Percentiles rank a stretch among this genome's conserved stretches.
Evolutionary conservation across 495 filamentous ascomycete genomes (phyloP).

Genomic region (Xylaria acuta): DNA sequence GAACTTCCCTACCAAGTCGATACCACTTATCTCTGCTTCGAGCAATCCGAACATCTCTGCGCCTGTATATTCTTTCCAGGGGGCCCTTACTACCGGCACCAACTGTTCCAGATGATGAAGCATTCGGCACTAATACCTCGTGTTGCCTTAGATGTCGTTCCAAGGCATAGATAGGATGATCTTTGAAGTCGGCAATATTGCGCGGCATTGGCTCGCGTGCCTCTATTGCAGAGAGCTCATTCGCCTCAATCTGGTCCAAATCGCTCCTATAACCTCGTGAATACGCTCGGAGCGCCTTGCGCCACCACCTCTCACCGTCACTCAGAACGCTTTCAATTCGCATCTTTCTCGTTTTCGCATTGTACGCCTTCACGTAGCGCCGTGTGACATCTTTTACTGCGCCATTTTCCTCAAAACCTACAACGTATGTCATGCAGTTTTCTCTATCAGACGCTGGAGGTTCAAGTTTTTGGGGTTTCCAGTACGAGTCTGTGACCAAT

Average conservation of each 20-base stretch:
- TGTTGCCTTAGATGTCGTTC: slow-evolving; percentile 85
- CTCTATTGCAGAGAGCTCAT: slow-evolving; percentile 72
- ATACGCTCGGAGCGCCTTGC: slow-evolving; percentile 64
- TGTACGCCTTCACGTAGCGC: slow-evolving; percentile 80
- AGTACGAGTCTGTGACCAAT: slow-evolving; percentile 76
- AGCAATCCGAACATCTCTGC: slow-evolving; percentile 77
- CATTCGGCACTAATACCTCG: slow-evolving; percentile 76
- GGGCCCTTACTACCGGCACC: slow-evolving; percentile 64
- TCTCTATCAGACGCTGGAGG: slow-evolving; percentile 75
- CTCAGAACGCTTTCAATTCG: slow-evolving; percentile 70
- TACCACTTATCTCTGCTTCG: slow-evolving; percentile 87
- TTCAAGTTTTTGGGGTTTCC: slow-evolving; percentile 74
- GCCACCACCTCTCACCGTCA: slow-evolving; percentile 77
- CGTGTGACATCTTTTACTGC: slow-evolving; percentile 80
- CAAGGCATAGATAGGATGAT: slow-evolving; percentile 88
- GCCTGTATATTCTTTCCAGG: slow-evolving; percentile 72
- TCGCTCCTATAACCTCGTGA: slow-evolving; percentile 61
- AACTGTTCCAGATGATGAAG: slow-evolving; percentile 76
- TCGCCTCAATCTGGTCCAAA: slow-evolving; percentile 81
- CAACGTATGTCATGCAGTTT: slow-evolving; percentile 80
- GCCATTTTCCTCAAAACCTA: slow-evolving; percentile 80
- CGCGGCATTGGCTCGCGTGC: slow-evolving; percentile 85
- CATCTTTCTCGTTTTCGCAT: slow-evolving; percentile 80
- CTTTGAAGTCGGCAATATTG: slow-evolving; percentile 90
- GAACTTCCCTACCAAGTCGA: slow-evolving; percentile 78